phyloP scores from a whole-genome alignment of 495 filamentous ascomycete genomes.

The Penicillium argentinense region DNA sequence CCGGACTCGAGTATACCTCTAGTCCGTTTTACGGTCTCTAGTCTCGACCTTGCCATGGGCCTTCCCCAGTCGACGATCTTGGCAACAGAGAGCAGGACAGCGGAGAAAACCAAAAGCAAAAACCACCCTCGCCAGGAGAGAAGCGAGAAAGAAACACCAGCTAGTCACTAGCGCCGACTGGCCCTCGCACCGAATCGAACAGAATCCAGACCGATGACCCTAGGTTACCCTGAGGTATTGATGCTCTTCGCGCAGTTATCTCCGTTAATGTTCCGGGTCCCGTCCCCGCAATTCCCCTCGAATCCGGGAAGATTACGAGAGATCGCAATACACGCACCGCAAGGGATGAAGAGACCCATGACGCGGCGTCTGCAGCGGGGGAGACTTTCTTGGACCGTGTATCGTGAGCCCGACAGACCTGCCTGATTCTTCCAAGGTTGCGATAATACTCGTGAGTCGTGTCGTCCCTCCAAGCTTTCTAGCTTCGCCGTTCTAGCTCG shows the following conservation, averaged over 20 bases:
- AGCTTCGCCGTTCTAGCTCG: no score
- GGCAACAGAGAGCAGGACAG: conserved; percentile 1
- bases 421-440: not conserved
- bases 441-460: no score
- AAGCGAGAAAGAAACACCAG: no score
- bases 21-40: not conserved
- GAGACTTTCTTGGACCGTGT: not conserved
- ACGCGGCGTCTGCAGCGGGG: conserved; percentile 12
- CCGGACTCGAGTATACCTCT: conserved; percentile 5
- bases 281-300: conserved; percentile 12
- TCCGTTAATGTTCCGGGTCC: conserved; percentile 18
- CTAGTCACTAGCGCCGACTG: not conserved
- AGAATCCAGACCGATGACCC: conserved; percentile 6
- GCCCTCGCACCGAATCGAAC: no score
- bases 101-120: not conserved
- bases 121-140: not conserved
- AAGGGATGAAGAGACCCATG: conserved; percentile 18
- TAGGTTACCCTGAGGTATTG: no score
- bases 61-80: conserved; percentile 8
- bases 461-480: not conserved
- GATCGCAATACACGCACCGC: conserved; percentile 9
- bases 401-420: not conserved
- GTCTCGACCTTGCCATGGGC: not conserved
- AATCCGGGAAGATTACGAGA: conserved; percentile 6
- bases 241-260: conserved; percentile 2